A percentile compares a stretch with the other conserved stretches of the same genome.
phyloP scores from a whole-genome alignment of 768 basidiomycete species.

The Terana coerulea region DNA sequence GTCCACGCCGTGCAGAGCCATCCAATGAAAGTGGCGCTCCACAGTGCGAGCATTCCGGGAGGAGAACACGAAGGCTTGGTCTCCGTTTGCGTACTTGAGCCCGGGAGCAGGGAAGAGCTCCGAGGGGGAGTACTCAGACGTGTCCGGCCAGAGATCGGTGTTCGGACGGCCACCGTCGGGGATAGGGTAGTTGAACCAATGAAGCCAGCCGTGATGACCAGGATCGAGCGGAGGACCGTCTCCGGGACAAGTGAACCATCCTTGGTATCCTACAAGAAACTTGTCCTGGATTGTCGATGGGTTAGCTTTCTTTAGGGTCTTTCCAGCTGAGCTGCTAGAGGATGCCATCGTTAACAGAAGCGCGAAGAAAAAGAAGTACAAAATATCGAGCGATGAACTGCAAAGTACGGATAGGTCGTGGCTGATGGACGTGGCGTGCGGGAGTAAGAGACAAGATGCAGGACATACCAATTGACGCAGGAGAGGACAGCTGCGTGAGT shows the following conservation, averaged over 20 bases:
- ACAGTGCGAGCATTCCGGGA: slow-evolving; percentile 76
- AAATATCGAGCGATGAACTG: neutral
- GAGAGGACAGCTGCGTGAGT: neutral
- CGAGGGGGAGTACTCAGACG: slow-evolving; percentile 62
- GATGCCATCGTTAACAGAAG: slow-evolving; percentile 7
- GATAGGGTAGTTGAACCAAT: slow-evolving; percentile 75
- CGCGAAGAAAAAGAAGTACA: neutral
- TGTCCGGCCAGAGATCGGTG: slow-evolving; percentile 78
- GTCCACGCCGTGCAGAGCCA: slow-evolving; percentile 78
- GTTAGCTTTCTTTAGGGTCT: slow-evolving; percentile 45
- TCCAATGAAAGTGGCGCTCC: slow-evolving; percentile 74
- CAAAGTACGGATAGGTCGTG: neutral
- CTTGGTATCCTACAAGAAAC: slow-evolving; percentile 83
- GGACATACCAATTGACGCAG: too few species aligned
- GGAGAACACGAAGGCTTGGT: slow-evolving; percentile 71
- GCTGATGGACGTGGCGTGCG: neutral
- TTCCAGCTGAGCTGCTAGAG: slow-evolving; percentile 6
- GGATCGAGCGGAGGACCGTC: slow-evolving; percentile 43
- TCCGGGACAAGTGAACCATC: slow-evolving; percentile 56
- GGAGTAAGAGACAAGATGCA: neutral
- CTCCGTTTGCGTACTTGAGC: slow-evolving; percentile 49
- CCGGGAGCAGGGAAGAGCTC: slow-evolving; percentile 73
- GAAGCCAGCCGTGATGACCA: slow-evolving; percentile 83
- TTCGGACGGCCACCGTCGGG: slow-evolving; percentile 67
- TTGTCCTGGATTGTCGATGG: slow-evolving; percentile 81